These are phyloP conservation scores for Lolium multiflorum DNA, from an alignment of 176 grass and related monocot species.

Conservation along the genomic window DNA sequence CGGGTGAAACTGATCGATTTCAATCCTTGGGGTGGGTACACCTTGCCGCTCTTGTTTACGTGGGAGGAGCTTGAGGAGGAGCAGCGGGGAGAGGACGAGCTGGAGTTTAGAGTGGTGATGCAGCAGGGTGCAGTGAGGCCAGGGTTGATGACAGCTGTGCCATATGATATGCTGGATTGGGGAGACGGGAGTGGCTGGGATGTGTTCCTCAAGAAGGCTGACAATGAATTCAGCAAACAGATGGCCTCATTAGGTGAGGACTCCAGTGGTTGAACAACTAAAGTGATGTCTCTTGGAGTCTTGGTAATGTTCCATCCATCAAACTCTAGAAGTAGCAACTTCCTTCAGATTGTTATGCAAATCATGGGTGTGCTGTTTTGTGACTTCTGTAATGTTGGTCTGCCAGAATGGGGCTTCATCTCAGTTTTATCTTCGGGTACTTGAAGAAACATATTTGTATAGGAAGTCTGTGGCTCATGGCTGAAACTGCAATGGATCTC, in stretches of 20 bases:
- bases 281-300: not conserved
- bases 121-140: constrained; percentile 73
- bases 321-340: not conserved
- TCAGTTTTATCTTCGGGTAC: constrained; percentile 9
- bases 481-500: constrained; percentile 15
- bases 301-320: constrained; percentile 19
- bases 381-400: not conserved
- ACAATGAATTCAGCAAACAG: constrained; percentile 65
- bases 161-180: constrained; percentile 90
- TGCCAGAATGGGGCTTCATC: not conserved
- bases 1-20: constrained; percentile 81
- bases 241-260: constrained; percentile 12
- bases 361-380: not conserved
- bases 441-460: not conserved
- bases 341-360: not conserved
- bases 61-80: constrained; percentile 77
- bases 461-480: not conserved
- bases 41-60: constrained; percentile 70
- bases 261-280: constrained; percentile 9
- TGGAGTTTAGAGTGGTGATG: constrained; percentile 73
- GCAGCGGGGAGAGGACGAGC: not conserved
- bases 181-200: constrained; percentile 87
- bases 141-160: constrained; percentile 80
- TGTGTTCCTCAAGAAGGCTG: constrained; percentile 79
- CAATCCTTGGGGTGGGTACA: constrained; percentile 87